Base-by-base conservation (phyloP, 352 stramenopile genomes). In the Thalassiosira livingstoniorum region DNA sequence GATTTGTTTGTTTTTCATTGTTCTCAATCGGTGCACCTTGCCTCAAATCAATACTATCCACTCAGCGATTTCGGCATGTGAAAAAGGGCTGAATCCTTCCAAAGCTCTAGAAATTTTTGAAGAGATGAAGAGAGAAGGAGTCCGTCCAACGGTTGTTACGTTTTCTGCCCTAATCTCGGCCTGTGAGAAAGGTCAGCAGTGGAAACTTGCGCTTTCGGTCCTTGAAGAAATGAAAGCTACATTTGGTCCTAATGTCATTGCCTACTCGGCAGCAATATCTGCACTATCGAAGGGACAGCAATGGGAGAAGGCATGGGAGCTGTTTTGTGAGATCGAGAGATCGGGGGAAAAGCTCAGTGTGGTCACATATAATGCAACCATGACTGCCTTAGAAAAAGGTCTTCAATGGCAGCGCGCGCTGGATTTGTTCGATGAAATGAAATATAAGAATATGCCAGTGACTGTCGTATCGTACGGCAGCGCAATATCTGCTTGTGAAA, bases 361-460 rank as follows among this genome's bases (percentile, higher is more conserved):
- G 45, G 86, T 93, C 32, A 94, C 88, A 5, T 94, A 93, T 74
- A 92, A 94, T 83, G 86, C 88, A 4, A 92, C 88, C 42, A 94
- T 94, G 83, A 92, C 89, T 18, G 86, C 88, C 18, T 66, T 93
- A 0, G 87, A 92, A 67, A 93, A 94, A 45, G 88, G 87, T 35
- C 78, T 92, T 11, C 87, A 95, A 72, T 93, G 89, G 88, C 87
- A 95, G 77, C 68, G 83, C 42, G 89, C 91, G 47, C 65, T 94
- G 1, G 86, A 92, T 68, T 73, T 95, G 27, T 93, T 95, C 58
- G 91, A 94, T 58, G 89, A 95, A 66, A 95, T 95, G 90, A 94
- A 94, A 81, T 83, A 65, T 55, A 90, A 90, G 47, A 91, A 92
- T 57, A 88, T 94, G 75, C 74, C 82, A 3, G 81, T 94, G 0